These are phyloP conservation scores for Saccharum spontaneum DNA, from an alignment of 176 grass and related monocot genomes.

Conservation along the genomic window DNA sequence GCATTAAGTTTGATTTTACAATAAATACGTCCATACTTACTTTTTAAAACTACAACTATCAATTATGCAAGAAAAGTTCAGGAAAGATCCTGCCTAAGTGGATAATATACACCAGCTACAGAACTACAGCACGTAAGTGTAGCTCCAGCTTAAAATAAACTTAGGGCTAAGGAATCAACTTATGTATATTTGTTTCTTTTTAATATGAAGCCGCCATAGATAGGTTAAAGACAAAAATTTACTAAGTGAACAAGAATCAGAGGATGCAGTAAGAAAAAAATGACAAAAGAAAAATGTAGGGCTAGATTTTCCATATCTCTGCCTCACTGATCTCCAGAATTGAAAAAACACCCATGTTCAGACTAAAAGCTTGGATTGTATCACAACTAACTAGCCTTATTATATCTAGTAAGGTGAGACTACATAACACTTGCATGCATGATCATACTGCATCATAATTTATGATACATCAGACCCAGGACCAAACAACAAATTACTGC, in stretches of 20 bases:
- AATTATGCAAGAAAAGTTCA: conserved; percentile 9
- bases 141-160: conserved; percentile 28
- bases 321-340: background rate
- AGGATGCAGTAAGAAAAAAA: background rate
- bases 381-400: background rate
- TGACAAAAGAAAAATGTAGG: background rate
- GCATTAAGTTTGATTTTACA: conserved; percentile 11
- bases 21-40: background rate
- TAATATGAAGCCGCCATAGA: background rate
- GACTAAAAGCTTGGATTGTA: background rate
- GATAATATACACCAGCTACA: conserved; percentile 8
- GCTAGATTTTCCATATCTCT: background rate
- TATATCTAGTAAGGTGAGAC: background rate
- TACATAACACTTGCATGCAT: background rate
- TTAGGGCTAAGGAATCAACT: conserved; percentile 18
- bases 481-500: conserved; percentile 7
- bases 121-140: background rate
- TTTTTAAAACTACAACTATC: background rate
- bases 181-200: background rate
- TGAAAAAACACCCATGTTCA: background rate
- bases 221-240: conserved; percentile 8
- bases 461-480: background rate
- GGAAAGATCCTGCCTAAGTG: background rate
- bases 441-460: conserved; percentile 6
- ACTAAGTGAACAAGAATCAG: background rate